phyloP scores from a whole-genome alignment of 257 asterid species.

The Nicotiana paniculata region DNA sequence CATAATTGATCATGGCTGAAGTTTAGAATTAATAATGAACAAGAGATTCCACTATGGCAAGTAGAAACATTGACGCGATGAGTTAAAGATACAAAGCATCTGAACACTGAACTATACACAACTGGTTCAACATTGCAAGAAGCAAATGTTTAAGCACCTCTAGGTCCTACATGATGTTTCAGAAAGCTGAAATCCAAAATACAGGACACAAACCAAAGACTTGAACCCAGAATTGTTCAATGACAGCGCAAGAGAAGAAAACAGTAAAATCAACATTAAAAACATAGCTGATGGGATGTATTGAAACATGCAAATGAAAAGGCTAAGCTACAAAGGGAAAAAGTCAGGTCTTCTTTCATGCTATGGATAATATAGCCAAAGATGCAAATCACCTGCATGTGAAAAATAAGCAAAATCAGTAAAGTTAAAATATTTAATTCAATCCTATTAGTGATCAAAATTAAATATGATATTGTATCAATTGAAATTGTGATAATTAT shows the following conservation, averaged over 20 bases:
- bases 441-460: background rate
- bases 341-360: conserved; percentile 20
- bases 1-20: background rate
- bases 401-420: background rate
- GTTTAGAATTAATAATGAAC: background rate
- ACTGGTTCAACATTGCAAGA: background rate
- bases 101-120: background rate
- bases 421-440: background rate
- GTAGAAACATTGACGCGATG: background rate
- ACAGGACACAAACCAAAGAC: conserved; percentile 16
- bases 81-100: background rate
- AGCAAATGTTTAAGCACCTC: background rate
- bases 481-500: too few species aligned
- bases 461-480: background rate
- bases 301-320: conserved; percentile 22
- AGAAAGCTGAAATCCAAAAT: conserved; percentile 19
- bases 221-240: conserved; percentile 18
- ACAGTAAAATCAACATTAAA: conserved; percentile 7
- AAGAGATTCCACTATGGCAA: background rate
- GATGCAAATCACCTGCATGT: conserved; percentile 35
- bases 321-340: conserved; percentile 17
- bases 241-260: conserved; percentile 14
- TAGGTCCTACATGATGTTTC: conserved; percentile 8
- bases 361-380: conserved; percentile 22
- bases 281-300: conserved; percentile 21